A percentile compares a stretch with the other conserved stretches of the same genome.
Evolutionary conservation across 179 eudicot species (phyloP).

Genomic region (Corrigiola litoralis): DNA sequence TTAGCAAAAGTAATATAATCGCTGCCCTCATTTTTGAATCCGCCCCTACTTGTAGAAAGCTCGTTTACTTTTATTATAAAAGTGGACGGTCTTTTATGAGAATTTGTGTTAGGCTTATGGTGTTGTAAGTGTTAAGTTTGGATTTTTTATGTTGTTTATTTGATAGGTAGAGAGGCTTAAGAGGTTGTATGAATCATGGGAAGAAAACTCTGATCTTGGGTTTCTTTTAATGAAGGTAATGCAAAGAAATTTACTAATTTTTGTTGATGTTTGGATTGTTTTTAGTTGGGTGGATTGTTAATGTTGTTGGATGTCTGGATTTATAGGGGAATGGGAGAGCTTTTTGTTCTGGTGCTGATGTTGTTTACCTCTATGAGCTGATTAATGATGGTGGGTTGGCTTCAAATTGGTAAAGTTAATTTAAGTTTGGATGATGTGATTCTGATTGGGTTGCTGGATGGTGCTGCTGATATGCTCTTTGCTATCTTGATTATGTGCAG

Average conservation of each 20-base stretch:
- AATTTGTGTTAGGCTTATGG: background rate
- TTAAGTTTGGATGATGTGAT: background rate
- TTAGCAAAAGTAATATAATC: no score
- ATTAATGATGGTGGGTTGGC: slow-evolving; percentile 63
- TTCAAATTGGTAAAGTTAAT: background rate
- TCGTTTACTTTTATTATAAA: no score
- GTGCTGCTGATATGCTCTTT: background rate
- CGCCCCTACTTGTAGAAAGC: no score
- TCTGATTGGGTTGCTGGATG: background rate
- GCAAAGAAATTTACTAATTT: background rate
- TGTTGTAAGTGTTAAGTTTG: background rate
- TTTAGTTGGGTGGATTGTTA: background rate
- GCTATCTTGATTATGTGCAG: slow-evolving; percentile 39
- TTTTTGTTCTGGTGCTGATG: slow-evolving; percentile 86
- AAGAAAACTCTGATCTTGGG: slow-evolving; percentile 85
- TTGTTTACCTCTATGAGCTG: slow-evolving; percentile 48
- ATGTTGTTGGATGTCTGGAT: slow-evolving; percentile 11
- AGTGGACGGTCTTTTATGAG: no score
- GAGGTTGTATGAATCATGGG: slow-evolving; percentile 84
- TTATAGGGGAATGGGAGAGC: slow-evolving; percentile 72
- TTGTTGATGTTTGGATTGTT: background rate
- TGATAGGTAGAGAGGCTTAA: slow-evolving; percentile 60
- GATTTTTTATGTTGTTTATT: background rate
- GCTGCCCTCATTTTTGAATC: no score
- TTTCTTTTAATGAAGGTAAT: slow-evolving; percentile 83